Conservation (phyloP, 1,284 basidiomycete genomes). For the Leccinum pallidistipes region DNA sequence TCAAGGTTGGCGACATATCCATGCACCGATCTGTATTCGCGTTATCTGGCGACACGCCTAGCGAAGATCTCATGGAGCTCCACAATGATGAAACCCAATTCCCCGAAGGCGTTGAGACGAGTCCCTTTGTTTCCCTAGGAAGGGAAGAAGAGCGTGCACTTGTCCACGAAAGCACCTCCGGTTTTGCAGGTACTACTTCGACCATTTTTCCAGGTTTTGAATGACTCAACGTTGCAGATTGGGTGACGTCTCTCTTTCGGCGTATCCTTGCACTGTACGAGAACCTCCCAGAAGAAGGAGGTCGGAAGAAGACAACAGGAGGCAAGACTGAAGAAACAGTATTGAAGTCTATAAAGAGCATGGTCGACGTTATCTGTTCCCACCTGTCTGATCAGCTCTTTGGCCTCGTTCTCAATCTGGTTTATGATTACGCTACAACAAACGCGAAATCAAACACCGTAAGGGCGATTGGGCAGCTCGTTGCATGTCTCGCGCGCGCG, state of each 20-base stretch:
- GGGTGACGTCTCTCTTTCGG: conserved; percentile 87
- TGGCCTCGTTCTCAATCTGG: conserved; percentile 82
- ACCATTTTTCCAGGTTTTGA: conserved; percentile 3
- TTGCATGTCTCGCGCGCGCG: conserved; percentile 84
- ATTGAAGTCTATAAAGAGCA: conserved; percentile 79
- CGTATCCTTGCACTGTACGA: conserved; percentile 88
- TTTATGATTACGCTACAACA: conserved; percentile 85
- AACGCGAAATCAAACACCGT: conserved; percentile 89
- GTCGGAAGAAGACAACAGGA: conserved; percentile 76
- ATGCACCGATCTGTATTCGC: conserved; percentile 55
- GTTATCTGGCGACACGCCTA: conserved; percentile 51
- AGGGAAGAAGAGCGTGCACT: conserved; percentile 74
- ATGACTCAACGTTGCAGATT: conserved; percentile 51
- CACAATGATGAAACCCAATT: conserved; percentile 45
- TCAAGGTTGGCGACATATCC: conserved; percentile 82
- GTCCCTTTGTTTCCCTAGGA: conserved; percentile 50
- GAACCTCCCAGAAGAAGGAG: conserved; percentile 93
- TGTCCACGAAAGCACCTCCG: conserved; percentile 75
- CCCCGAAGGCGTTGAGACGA: conserved; percentile 56
- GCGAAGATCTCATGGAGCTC: conserved; percentile 56
- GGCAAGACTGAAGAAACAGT: conserved; percentile 87
- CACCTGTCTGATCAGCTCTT: conserved; percentile 89
- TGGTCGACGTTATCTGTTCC: conserved; percentile 83
- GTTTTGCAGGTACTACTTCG: conserved; percentile 63
- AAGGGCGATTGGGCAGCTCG: conserved; percentile 86